These are phyloP conservation scores for Phytophthora podocarpi DNA, from an alignment of 352 stramenopile genomes.

Conservation along the genomic window DNA sequence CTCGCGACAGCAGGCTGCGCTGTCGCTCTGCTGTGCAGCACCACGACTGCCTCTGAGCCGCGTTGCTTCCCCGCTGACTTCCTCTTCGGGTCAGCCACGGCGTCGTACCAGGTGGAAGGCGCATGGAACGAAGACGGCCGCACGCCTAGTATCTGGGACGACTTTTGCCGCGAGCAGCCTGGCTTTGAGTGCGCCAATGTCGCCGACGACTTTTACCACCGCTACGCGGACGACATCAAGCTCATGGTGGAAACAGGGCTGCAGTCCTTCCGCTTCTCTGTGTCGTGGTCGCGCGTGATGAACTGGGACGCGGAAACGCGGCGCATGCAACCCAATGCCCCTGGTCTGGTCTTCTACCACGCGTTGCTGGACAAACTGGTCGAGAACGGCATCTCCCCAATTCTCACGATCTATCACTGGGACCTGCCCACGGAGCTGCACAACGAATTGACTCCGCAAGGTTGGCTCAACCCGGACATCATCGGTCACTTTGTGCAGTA, in stretches of 20 bases:
- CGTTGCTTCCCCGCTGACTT: conserved; percentile 59
- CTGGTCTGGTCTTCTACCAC: conserved; percentile 84
- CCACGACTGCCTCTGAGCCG: conserved; percentile 1
- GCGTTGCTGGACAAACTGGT: no score
- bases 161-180: conserved; percentile 48
- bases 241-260: conserved; percentile 91
- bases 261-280: conserved; percentile 86
- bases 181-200: conserved; percentile 84
- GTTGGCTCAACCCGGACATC: conserved; percentile 31
- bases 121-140: conserved; percentile 62
- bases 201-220: conserved; percentile 92
- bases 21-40: not conserved
- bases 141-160: no score
- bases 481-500: conserved; percentile 86
- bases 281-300: conserved; percentile 91
- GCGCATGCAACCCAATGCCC: conserved; percentile 66
- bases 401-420: no score
- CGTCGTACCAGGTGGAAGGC: conserved; percentile 92
- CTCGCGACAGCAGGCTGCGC: not conserved
- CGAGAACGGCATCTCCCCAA: no score
- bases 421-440: conserved; percentile 27
- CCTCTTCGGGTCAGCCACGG: conserved; percentile 81
- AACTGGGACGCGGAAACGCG: conserved; percentile 59
- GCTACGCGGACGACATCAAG: conserved; percentile 88
- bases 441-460: conserved; percentile 46